Base-by-base conservation (phyloP, 768 basidiomycete genomes). In the Hericium coralloides region DNA sequence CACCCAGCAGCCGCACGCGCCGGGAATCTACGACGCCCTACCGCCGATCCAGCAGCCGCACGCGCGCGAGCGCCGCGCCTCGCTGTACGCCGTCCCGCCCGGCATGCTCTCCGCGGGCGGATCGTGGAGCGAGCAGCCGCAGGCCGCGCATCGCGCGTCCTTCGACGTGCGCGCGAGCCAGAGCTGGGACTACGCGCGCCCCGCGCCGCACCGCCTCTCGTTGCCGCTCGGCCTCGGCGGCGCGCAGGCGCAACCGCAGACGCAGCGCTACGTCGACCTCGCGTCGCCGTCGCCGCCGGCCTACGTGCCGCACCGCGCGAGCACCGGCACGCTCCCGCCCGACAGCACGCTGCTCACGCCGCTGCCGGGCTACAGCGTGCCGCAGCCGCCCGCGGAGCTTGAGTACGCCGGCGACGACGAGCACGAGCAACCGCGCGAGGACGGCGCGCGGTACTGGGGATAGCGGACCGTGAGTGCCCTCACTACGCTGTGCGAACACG, bases 331-430 rank as follows among this genome's bases (percentile, higher is more conserved):
- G 45, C 73, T 88, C 26, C 80, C 84, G 17, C 71, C 80, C 31
- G 79, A 82, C 64, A 87, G 83, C 69, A 87, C 83, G 23, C 74
- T 89, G 55, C 72, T 89, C 59, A 88, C 86, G 36, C 85, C 87
- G n/a, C 73, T 87, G 18, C 76, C 81, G 4, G 79, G 82, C 20
- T 85, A 84, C 63, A 76, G 78, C 58, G 64, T 72, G 8, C 62
- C 76, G n/a, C 38, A n/a, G 38, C 52, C 52, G 48, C 48, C 48
- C 17, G 17, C 48, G 12, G 20, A 23, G n/a, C 48, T 49, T n/a
- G 48, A 49, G 48, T 49, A 49, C 48, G 48, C 15, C 8, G 61
- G 62, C 38, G 45, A 26, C 14, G 20, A 41, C 23, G 53, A 53
- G 48, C 12, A 14, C 48, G 25, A 49, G 17, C 39, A 41, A 12